These are phyloP conservation scores for Coemansia sp. DNA, from an alignment of 192 early-diverging fungal genomes.

Conservation along the genomic window DNA sequence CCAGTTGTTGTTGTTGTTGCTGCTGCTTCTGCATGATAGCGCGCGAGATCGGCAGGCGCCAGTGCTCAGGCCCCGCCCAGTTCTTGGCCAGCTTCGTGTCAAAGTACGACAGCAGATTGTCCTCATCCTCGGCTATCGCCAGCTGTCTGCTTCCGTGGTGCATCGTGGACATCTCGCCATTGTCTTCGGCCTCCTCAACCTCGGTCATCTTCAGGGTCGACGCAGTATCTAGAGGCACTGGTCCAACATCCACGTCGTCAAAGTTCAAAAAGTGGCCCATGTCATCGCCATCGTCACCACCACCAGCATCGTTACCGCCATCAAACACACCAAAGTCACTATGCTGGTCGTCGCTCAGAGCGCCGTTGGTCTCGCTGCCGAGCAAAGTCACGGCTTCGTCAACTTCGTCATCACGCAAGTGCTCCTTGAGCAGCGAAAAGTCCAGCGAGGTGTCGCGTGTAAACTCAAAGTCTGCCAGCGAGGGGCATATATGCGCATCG, in stretches of 20 bases:
- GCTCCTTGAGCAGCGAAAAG: conserved; percentile 60
- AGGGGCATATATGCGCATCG: conserved; percentile 66
- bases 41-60: conserved; percentile 68
- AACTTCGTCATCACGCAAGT: conserved; percentile 58
- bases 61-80: conserved; percentile 96
- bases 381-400: conserved; percentile 15
- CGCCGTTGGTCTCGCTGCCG: conserved; percentile 21
- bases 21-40: conserved; percentile 49
- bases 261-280: conserved; percentile 46
- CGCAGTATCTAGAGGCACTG: conserved; percentile 40
- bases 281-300: conserved; percentile 49
- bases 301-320: conserved; percentile 8
- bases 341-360: conserved; percentile 21
- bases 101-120: conserved; percentile 86
- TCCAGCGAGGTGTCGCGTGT: conserved; percentile 62
- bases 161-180: conserved; percentile 6
- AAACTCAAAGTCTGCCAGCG: conserved; percentile 73
- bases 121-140: conserved; percentile 56
- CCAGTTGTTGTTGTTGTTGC: conserved; percentile 18
- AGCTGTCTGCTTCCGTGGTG: conserved; percentile 29
- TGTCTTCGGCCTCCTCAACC: conserved; percentile 30
- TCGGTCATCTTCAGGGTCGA: conserved; percentile 44
- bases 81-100: conserved; percentile 75
- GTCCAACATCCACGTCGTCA: conserved; percentile 49
- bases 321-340: conserved; percentile 17